Evolutionary conservation across 345 rosid genomes (phyloP), one percentile per base, ranked within the genome.

Genomic region (Heritiera fomes): DNA sequence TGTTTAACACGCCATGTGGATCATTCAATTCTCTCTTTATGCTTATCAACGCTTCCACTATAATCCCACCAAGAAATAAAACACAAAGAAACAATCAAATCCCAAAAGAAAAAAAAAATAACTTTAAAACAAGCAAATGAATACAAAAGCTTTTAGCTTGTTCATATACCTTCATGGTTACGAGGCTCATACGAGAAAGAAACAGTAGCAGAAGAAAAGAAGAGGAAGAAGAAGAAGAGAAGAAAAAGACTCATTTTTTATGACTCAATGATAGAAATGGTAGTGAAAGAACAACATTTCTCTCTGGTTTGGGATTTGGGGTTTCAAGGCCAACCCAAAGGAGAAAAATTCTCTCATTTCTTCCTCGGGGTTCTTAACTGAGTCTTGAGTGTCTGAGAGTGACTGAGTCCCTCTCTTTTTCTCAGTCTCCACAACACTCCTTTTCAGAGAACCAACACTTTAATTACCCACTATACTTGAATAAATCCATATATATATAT

Each of bases 1-100:
- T 92, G 89, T 86, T 92, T 73, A 95, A 80, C 43, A 91, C 94
- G 17, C 97, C 98, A 78, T 89, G 92, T 4, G 96, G 95, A 82
- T 95, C 98, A 70, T 85, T 79, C 83, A 93, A 81, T 30, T 79
- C 87, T 59, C 80, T 86, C 76, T 76, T 88, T 76, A 93, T 80
- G 66, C 86, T 86, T 66, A 92, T 90, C 89, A 95, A 66, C 46
- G 98, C 97, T 52, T 90, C 98, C 85, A 95, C 98, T 95, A 80
- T 30, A 83, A 55, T 67, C 73, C 56, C 45, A 59, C 28, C 62
- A 72, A 52, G 14, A 53, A 53, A 72, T 3, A 72, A 53, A 23
- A 23, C 58, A 23, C 23, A 41, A 52, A 28, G 17, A 18, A 43
- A 58, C 50, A 12, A 18, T 9, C 13, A 43, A 67, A 70, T 2